Conservation (phyloP, 495 filamentous ascomycete species). For the Daldinia caldariorum region DNA sequence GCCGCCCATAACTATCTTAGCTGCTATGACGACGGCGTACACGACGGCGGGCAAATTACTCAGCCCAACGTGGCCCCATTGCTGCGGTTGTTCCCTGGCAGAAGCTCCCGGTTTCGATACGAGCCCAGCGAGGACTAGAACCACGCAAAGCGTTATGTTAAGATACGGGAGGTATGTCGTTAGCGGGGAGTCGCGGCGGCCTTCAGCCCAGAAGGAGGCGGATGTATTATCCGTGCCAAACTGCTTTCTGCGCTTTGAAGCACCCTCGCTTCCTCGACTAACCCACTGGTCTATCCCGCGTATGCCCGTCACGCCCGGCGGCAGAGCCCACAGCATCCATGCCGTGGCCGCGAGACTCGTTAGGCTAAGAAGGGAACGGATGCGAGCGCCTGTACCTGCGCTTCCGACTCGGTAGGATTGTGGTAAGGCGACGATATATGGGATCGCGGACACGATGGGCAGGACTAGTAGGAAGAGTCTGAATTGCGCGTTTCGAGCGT, state of each 20-base stretch:
- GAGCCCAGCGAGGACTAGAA: constrained; percentile 51
- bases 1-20: constrained; percentile 63
- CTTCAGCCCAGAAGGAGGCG: background rate
- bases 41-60: constrained; percentile 56
- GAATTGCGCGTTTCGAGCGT: constrained; percentile 67
- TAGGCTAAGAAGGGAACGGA: constrained; percentile 61
- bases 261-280: background rate
- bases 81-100: constrained; percentile 1
- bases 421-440: constrained; percentile 65
- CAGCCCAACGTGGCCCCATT: constrained; percentile 40
- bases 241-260: background rate
- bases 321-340: constrained; percentile 57
- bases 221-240: background rate
- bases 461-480: constrained; percentile 66
- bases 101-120: constrained; percentile 34
- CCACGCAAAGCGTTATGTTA: constrained; percentile 55
- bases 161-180: constrained; percentile 59
- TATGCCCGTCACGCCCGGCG: constrained; percentile 53
- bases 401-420: constrained; percentile 11
- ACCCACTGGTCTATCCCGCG: constrained; percentile 49
- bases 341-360: constrained; percentile 69
- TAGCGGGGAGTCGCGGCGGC: constrained; percentile 48
- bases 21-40: constrained; percentile 58
- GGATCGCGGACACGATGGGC: constrained; percentile 59
- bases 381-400: background rate